A percentile compares a stretch with the other conserved stretches of the same genome.
These are phyloP conservation scores for Fusarium sp. DNA, from an alignment of 2,329 filamentous ascomycete species.

Conservation along the genomic window DNA sequence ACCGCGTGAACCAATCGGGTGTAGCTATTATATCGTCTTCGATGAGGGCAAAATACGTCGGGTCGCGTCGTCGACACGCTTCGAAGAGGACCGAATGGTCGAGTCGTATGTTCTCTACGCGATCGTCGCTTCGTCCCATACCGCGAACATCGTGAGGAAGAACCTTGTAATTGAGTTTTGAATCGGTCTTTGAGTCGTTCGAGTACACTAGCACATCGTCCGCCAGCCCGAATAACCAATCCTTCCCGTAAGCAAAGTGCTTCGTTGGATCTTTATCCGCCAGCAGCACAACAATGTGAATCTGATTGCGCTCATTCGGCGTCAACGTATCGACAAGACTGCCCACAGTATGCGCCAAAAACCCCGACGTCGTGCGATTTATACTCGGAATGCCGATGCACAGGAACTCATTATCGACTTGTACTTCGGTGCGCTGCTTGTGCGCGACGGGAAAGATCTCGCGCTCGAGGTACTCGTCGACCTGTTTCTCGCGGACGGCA, in stretches of 20 bases:
- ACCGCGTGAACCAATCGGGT: conserved; percentile 48
- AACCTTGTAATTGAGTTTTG: conserved; percentile 20
- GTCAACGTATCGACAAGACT: conserved; percentile 48
- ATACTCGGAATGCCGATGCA: conserved; percentile 51
- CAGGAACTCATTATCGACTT: conserved; percentile 30
- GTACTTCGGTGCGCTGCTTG: conserved; percentile 7
- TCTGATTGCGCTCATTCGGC: conserved; percentile 44
- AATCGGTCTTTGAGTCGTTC: neutral
- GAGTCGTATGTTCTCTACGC: conserved; percentile 49
- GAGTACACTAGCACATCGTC: conserved; percentile 50
- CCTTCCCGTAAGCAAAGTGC: conserved; percentile 47
- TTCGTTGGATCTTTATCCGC: conserved; percentile 47
- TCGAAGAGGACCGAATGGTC: conserved; percentile 50
- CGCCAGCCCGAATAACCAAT: conserved; percentile 47
- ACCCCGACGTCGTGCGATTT: conserved; percentile 46
- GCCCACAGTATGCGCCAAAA: conserved; percentile 45
- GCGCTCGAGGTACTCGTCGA: conserved; percentile 38
- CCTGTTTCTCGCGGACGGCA: conserved; percentile 39
- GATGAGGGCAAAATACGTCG: conserved; percentile 51
- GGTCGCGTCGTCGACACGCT: conserved; percentile 42
- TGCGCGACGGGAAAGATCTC: conserved; percentile 21
- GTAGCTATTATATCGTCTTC: conserved; percentile 52
- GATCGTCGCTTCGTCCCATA: conserved; percentile 41
- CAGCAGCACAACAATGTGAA: conserved; percentile 49
- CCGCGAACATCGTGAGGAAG: conserved; percentile 39